These are phyloP conservation scores for Thielaviopsis musarum DNA, from an alignment of 2,329 filamentous ascomycete genomes.

Conservation along the genomic window DNA sequence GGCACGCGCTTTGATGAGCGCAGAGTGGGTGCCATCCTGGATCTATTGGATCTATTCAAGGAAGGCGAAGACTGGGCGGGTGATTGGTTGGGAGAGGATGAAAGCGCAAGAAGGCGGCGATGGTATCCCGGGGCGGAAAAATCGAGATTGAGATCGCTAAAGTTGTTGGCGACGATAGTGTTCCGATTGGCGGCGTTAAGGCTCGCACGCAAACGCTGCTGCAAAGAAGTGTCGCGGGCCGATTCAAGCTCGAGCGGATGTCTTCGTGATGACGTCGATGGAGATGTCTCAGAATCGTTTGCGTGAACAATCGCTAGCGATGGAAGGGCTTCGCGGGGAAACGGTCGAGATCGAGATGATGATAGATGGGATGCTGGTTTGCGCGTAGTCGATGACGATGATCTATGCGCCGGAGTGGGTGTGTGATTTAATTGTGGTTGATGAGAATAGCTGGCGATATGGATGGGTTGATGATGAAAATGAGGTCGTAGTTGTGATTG, in stretches of 20 bases:
- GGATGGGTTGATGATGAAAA: not conserved
- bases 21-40: not conserved
- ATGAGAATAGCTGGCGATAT: not conserved
- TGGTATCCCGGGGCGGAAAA: conserved; percentile 18
- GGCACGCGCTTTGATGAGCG: conserved; percentile 7
- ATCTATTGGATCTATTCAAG: not conserved
- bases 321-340: not conserved
- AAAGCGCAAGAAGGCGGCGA: conserved; percentile 26
- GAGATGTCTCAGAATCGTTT: not conserved
- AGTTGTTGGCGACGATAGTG: not conserved
- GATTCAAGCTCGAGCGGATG: conserved; percentile 41
- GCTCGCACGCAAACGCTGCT: conserved; percentile 37
- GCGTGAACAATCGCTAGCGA: not conserved
- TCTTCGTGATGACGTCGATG: conserved; percentile 31
- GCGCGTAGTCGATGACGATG: not conserved
- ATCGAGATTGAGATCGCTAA: conserved; percentile 16
- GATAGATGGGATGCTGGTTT: not conserved
- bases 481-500: not conserved
- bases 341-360: not conserved
- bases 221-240: conserved; percentile 27
- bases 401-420: not conserved
- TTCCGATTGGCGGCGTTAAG: conserved; percentile 18
- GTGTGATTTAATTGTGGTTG: not conserved
- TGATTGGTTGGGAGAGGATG: conserved; percentile 18
- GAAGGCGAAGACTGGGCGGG: not conserved